Evolutionary conservation across 106 monocot species (phyloP).

Genomic region (Xerophyta viscosa): DNA sequence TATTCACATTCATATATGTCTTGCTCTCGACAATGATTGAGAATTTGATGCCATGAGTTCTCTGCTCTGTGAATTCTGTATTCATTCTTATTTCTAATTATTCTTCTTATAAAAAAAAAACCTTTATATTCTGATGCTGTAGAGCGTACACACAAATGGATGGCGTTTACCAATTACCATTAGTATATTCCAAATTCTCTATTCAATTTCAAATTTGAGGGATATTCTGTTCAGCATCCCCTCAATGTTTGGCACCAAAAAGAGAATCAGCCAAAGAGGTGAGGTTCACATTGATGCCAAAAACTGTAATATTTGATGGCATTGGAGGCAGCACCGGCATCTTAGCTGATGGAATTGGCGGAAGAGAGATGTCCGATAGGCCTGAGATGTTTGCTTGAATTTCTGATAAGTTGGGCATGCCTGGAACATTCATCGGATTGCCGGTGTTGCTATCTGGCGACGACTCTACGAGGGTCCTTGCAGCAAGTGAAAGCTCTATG

Average conservation of each 20-base stretch:
- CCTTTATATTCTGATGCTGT: too few relatives aligned
- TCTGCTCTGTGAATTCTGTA: too few relatives aligned
- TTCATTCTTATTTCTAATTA: too few relatives aligned
- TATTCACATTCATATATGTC: too few relatives aligned
- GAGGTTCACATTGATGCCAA: not conserved
- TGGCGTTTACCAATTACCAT: too few relatives aligned
- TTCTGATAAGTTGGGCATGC: not conserved
- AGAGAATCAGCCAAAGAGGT: slow-evolving; percentile 1
- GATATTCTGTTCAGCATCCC: too few relatives aligned
- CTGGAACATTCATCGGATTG: not conserved
- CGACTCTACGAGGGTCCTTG: not conserved
- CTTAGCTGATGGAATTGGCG: slow-evolving; percentile 4
- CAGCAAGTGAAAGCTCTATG: not conserved
- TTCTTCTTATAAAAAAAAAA: too few relatives aligned
- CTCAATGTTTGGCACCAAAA: not conserved
- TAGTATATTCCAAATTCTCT: too few relatives aligned
- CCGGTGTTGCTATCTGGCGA: not conserved
- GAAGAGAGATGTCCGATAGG: not conserved
- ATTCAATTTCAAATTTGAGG: too few relatives aligned
- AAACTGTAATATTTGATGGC: not conserved
- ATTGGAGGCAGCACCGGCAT: not conserved
- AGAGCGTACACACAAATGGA: too few relatives aligned
- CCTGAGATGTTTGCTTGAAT: not conserved
- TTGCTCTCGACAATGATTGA: too few relatives aligned
- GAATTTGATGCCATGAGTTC: too few relatives aligned